phyloP scores from a whole-genome alignment of 768 basidiomycete species.

The Suillus weaverae region DNA sequence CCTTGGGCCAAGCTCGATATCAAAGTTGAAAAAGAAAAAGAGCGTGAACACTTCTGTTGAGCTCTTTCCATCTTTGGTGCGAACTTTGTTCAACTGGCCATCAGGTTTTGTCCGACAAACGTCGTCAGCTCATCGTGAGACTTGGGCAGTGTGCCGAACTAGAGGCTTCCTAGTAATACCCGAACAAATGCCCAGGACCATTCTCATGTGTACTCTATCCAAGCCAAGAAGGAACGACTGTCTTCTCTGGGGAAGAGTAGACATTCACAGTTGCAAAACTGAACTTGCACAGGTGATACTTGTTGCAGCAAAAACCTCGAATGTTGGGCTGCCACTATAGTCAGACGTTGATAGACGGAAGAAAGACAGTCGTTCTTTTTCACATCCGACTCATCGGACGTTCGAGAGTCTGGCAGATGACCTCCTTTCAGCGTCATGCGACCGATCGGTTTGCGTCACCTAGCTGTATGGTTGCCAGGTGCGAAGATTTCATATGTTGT shows the following conservation, averaged over 20 bases:
- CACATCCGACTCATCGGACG: background rate
- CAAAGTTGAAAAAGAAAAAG: background rate
- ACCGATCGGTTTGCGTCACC: no score
- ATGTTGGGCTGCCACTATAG: no score
- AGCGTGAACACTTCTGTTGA: background rate
- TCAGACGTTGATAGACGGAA: background rate
- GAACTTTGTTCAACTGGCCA: background rate
- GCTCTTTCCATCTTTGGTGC: conserved; percentile 1
- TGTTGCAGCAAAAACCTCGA: background rate
- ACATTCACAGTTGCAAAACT: no score
- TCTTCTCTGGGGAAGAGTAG: background rate
- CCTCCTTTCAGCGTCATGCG: no score
- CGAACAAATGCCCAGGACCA: background rate
- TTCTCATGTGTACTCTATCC: background rate
- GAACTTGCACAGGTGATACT: background rate
- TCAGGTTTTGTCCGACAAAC: background rate
- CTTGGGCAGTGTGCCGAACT: background rate
- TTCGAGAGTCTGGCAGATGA: background rate
- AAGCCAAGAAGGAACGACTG: background rate
- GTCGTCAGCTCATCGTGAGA: background rate
- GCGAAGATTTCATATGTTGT: no score
- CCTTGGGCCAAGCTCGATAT: background rate
- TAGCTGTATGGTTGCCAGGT: no score
- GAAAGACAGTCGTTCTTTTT: background rate
- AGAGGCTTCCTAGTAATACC: background rate